These are phyloP conservation scores for Lachnellula subtilissima DNA, from an alignment of 2,329 filamentous ascomycete species.

Conservation along the genomic window DNA sequence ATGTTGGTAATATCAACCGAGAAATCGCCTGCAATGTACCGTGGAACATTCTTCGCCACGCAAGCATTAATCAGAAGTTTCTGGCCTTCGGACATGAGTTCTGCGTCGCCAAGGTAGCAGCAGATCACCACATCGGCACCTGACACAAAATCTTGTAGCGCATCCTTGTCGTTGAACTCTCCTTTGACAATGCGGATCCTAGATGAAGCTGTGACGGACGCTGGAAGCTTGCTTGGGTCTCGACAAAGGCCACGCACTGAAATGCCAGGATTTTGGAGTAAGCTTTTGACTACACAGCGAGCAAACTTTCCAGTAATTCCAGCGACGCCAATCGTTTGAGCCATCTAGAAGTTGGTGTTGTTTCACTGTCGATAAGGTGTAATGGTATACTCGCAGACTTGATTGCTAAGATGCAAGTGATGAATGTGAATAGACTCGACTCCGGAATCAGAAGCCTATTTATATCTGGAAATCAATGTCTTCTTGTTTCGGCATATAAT, in stretches of 20 bases:
- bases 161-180: background rate
- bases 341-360: background rate
- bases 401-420: no score
- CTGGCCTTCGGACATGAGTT: conserved; percentile 37
- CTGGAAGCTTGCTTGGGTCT: conserved; percentile 2
- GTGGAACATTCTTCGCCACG: conserved; percentile 30
- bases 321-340: conserved; percentile 1
- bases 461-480: no score
- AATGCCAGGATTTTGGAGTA: background rate
- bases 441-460: no score
- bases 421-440: no score
- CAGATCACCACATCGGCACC: conserved; percentile 3
- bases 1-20: conserved; percentile 37
- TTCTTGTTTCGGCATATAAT: no score
- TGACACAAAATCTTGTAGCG: background rate
- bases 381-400: no score
- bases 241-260: background rate
- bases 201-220: background rate
- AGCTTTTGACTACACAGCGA: background rate
- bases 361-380: no score
- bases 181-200: conserved; percentile 1
- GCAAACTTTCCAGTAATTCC: conserved; percentile 8
- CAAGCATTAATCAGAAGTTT: conserved; percentile 38
- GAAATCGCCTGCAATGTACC: conserved; percentile 39
- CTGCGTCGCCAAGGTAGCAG: conserved; percentile 2